Percentiles rank a stretch among this genome's conserved stretches.
Conservation (phyloP, 768 basidiomycete species). For the Tricholoma sp. region DNA sequence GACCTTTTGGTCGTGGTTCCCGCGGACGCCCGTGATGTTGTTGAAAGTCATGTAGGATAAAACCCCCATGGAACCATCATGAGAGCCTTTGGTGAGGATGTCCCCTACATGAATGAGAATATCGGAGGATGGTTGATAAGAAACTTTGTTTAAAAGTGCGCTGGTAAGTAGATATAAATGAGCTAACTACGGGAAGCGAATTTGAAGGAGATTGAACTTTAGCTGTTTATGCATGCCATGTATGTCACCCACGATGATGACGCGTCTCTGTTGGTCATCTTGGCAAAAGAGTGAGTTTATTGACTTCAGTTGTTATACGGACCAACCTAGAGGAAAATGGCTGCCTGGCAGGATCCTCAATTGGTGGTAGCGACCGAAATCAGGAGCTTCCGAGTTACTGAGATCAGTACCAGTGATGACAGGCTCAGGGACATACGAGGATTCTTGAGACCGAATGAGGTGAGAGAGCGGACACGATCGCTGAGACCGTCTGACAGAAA, state of each 20-base stretch:
- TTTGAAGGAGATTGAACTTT: slow-evolving; percentile 35
- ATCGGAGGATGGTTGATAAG: slow-evolving; percentile 58
- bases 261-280: slow-evolving; percentile 51
- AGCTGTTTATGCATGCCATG: slow-evolving; percentile 77
- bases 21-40: slow-evolving; percentile 76
- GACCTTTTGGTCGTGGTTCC: slow-evolving; percentile 91
- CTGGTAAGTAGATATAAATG: slow-evolving; percentile 34
- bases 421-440: slow-evolving; percentile 1
- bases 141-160: slow-evolving; percentile 54
- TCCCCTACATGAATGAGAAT: slow-evolving; percentile 83
- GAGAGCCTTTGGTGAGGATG: slow-evolving; percentile 64
- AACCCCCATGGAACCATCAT: slow-evolving; percentile 54
- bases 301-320: neutral
- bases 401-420: neutral
- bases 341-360: slow-evolving; percentile 36
- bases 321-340: slow-evolving; percentile 53
- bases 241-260: slow-evolving; percentile 82
- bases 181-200: neutral
- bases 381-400: slow-evolving; percentile 36
- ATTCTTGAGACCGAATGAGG: neutral
- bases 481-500: slow-evolving; percentile 32
- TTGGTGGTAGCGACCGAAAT: slow-evolving; percentile 48
- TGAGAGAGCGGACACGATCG: neutral
- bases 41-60: slow-evolving; percentile 59
- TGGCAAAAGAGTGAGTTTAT: neutral